These are phyloP conservation scores for Calocybe cyanea DNA, from an alignment of 768 basidiomycete genomes.

Conservation along the genomic window DNA sequence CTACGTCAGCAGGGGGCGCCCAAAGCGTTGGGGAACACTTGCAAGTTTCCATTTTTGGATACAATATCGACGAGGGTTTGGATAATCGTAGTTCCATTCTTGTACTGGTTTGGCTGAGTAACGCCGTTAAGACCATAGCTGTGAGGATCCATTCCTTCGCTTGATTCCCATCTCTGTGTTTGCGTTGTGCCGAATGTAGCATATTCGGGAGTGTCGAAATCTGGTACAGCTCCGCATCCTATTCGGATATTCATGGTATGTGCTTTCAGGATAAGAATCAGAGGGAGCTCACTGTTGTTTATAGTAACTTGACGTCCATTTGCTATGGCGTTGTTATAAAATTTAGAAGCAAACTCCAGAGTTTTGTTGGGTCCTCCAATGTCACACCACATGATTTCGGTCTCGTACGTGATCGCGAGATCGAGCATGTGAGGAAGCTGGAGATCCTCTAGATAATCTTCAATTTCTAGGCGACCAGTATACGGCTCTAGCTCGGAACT, in stretches of 20 bases:
- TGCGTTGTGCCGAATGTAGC: conserved; percentile 43
- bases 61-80: conserved; percentile 53
- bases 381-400: conserved; percentile 63
- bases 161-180: conserved; percentile 51
- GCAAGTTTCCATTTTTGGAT: conserved; percentile 64
- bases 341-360: conserved; percentile 39
- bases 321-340: conserved; percentile 36
- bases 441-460: conserved; percentile 48
- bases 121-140: conserved; percentile 46
- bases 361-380: conserved; percentile 50
- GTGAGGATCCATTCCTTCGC: conserved; percentile 53
- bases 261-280: background rate
- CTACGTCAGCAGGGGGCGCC: no score
- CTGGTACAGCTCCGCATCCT: conserved; percentile 49
- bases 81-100: conserved; percentile 44
- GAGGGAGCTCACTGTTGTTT: conserved; percentile 26
- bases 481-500: conserved; percentile 46
- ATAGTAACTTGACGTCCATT: conserved; percentile 44
- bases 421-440: conserved; percentile 50
- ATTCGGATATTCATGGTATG: background rate
- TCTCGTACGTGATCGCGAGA: conserved; percentile 41
- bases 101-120: conserved; percentile 41
- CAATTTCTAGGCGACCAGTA: conserved; percentile 45
- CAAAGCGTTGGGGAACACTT: conserved; percentile 17
- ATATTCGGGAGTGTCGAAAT: conserved; percentile 58